These are phyloP conservation scores for Fraxinus quadrangulata DNA, from an alignment of 257 asterid genomes.

Conservation along the genomic window DNA sequence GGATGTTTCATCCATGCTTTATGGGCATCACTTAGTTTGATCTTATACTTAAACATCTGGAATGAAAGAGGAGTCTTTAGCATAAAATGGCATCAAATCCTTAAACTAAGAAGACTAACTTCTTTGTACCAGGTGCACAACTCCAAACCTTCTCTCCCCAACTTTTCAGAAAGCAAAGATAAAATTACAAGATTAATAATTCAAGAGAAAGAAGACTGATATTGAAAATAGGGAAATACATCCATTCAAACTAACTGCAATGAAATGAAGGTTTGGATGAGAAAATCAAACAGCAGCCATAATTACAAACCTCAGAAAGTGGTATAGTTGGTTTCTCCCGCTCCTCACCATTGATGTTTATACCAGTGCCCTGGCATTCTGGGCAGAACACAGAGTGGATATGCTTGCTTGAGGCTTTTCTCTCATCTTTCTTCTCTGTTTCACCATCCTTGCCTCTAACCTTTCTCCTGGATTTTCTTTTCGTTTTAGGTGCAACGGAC, in stretches of 20 bases:
- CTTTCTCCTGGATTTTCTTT: slow-evolving; percentile 56
- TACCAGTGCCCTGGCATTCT: slow-evolving; percentile 94
- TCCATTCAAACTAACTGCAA: background rate
- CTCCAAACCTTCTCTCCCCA: slow-evolving; percentile 13
- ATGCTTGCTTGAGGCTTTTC: slow-evolving; percentile 32
- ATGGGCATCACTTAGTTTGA: slow-evolving; percentile 71
- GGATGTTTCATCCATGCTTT: slow-evolving; percentile 90
- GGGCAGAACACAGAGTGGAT: slow-evolving; percentile 65
- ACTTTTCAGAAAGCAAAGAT: background rate
- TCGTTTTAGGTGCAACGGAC: slow-evolving; percentile 42
- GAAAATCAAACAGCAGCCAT: slow-evolving; percentile 10
- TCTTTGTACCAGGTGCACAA: background rate
- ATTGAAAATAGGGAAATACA: background rate
- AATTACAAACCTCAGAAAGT: slow-evolving; percentile 64
- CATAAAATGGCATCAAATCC: background rate
- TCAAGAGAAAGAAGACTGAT: background rate
- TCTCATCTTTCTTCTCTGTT: slow-evolving; percentile 38
- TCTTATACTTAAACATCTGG: slow-evolving; percentile 73
- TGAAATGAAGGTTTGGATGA: background rate
- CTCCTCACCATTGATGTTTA: slow-evolving; percentile 46
- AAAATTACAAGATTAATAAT: background rate
- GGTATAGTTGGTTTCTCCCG: slow-evolving; percentile 80
- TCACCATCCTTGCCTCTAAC: slow-evolving; percentile 46
- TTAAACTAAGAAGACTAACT: background rate
- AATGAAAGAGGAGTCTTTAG: slow-evolving; percentile 13